phyloP scores from a whole-genome alignment of 2,329 filamentous ascomycete genomes.

The Ophiocordyceps camponoti-saundersi region DNA sequence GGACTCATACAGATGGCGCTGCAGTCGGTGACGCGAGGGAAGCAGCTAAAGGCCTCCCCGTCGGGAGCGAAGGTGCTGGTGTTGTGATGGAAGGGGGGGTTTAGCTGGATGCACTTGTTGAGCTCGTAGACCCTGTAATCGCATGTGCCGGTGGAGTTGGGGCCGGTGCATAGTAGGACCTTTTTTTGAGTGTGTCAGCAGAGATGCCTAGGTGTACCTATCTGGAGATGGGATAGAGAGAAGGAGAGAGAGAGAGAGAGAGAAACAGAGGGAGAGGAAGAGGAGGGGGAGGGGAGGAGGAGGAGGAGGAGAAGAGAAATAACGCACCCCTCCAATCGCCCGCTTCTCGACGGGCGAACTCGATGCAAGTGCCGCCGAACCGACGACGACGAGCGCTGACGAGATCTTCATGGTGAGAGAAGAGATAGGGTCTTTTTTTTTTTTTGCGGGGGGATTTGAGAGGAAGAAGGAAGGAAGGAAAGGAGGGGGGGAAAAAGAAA shows the following conservation, averaged over 20 bases:
- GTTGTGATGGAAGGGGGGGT: constrained; percentile 21
- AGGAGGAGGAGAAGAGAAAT: constrained; percentile 2
- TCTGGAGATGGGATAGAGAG: neutral
- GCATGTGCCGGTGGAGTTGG: constrained; percentile 30
- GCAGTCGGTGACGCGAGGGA: constrained; percentile 24
- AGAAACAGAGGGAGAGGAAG: constrained; percentile 3
- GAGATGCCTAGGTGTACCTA: too few species aligned
- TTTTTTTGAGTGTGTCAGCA: constrained; percentile 7
- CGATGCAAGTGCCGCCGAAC: constrained; percentile 8
- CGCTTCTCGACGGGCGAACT: constrained; percentile 20
- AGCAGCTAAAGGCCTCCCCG: constrained; percentile 30
- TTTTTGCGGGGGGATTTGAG: neutral
- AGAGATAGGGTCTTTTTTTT: too few species aligned
- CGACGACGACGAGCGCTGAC: constrained; percentile 4
- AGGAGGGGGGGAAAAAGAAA: too few species aligned
- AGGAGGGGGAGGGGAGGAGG: constrained; percentile 2
- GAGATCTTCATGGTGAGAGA: constrained; percentile 13
- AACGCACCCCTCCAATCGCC: constrained; percentile 27
- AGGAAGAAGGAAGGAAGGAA: neutral
- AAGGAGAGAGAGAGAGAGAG: neutral
- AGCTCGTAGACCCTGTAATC: constrained; percentile 24
- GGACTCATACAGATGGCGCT: constrained; percentile 28
- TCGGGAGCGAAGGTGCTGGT: constrained; percentile 33
- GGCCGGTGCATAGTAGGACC: constrained; percentile 33
- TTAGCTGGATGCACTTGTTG: constrained; percentile 27